Base-by-base conservation (phyloP, 2,329 filamentous ascomycete genomes). In the Fusarium sororula region DNA sequence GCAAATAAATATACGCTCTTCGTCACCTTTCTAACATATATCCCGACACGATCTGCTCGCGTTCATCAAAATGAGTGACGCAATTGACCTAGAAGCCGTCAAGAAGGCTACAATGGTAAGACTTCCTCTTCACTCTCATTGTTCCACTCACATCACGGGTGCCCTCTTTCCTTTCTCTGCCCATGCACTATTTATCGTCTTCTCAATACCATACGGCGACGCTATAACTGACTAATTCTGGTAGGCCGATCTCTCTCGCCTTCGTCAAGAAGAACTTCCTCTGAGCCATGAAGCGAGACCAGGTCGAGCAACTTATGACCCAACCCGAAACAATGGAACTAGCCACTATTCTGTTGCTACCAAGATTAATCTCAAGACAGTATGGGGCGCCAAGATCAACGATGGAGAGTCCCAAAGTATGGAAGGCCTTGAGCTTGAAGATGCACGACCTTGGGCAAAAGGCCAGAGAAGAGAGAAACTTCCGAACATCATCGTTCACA, bases 181-280 rank as follows among this genome's bases (percentile, higher is more conserved):
- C 28, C 13, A 13, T 41, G 22, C 22, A 24, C 45, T 20, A 20
- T 41, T 30, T 22, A 37, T 35, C 15, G 15, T 20, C 12, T 45
- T 28, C 44, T 37, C n/a, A 8, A 12, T 28, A 37, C 24, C 8
- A 41, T n/a, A 35, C 28, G 17, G 24, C 24, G 38, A 7, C 20
- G 6, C 22, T 38, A 28, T 17, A 47, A 47, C 15, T 39, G 39
- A 20, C 11, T 5, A 24, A 48, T 18, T 37, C 32, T 39, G 11
- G 30, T 41, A 79, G 77, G 72, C 70, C 48, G 77, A 79, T 35
- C 64, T 79, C 6, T 58, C 68, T 32, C 77, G 75, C 5, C 9
- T 22, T 6, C 70, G 77, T 4, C 77, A 79, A 39, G 75, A 79
- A 4, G 77, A 79, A 15, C 67, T 79, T 5, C 77, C 77, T 13